Evolutionary conservation across 345 rosid species (phyloP).

Genomic region (Eucalyptus cloeziana): DNA sequence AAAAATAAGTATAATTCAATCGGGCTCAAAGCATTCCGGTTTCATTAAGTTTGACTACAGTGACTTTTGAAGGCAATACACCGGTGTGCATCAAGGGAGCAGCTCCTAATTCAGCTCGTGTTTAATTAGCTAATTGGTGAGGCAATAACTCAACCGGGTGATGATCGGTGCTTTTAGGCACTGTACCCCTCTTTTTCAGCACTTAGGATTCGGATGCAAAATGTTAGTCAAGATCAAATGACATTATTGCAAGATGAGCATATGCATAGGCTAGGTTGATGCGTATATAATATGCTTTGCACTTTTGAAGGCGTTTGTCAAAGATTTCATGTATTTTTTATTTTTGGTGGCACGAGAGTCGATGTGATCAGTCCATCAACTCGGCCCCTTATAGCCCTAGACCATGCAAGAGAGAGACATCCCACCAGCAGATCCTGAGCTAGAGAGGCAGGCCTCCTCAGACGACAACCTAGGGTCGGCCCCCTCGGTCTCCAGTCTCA

Average conservation of each 20-base stretch:
- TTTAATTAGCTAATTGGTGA: neutral
- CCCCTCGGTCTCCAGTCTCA: neutral
- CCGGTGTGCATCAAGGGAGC: fast-evolving
- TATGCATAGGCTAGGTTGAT: neutral
- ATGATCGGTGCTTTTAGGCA: neutral
- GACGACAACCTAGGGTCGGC: neutral
- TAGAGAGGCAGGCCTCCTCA: neutral
- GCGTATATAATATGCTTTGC: neutral
- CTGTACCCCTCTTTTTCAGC: neutral
- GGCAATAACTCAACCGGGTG: fast-evolving
- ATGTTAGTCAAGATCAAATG: neutral
- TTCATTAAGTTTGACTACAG: neutral
- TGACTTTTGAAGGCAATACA: neutral
- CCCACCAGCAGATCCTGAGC: neutral
- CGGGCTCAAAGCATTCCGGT: neutral
- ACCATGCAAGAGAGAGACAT: neutral
- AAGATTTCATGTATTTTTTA: neutral
- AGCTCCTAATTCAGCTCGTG: fast-evolving
- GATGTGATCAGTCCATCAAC: neutral
- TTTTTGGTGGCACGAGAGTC: neutral
- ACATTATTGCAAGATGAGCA: neutral
- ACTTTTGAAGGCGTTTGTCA: neutral
- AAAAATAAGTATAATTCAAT: neutral
- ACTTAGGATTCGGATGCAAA: neutral
- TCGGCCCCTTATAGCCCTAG: neutral